These are phyloP conservation scores for Emericellopsis atlantica DNA, from an alignment of 2,329 filamentous ascomycete genomes.

Conservation along the genomic window DNA sequence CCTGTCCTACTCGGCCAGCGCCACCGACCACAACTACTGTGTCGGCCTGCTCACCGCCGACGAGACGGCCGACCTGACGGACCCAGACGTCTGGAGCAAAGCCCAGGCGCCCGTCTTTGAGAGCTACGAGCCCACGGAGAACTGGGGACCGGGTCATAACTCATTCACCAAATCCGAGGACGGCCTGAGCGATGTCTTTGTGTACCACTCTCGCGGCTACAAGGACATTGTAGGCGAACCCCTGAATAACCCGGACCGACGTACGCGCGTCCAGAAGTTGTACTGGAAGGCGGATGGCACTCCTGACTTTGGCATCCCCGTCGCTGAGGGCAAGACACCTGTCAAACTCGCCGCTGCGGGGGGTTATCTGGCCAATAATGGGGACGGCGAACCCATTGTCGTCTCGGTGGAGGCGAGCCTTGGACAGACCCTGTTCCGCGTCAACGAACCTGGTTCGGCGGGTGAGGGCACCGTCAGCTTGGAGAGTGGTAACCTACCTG, in stretches of 20 bases:
- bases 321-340: constrained; percentile 9
- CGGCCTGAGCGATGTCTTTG: constrained; percentile 12
- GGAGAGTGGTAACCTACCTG: constrained; percentile 11
- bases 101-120: constrained; percentile 10
- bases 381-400: neutral
- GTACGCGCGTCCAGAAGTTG: constrained; percentile 15
- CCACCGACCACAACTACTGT: constrained; percentile 14
- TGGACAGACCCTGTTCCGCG: constrained; percentile 10
- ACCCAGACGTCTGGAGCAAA: constrained; percentile 12
- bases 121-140: constrained; percentile 11
- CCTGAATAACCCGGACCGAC: constrained; percentile 10
- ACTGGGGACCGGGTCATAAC: constrained; percentile 16
- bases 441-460: constrained; percentile 9
- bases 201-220: constrained; percentile 13
- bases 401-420: constrained; percentile 2
- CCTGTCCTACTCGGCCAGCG: constrained; percentile 7
- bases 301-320: constrained; percentile 15
- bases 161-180: constrained; percentile 16
- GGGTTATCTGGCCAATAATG: constrained; percentile 7
- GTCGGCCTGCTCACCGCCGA: constrained; percentile 12
- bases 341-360: constrained; percentile 7
- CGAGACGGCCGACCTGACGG: constrained; percentile 9
- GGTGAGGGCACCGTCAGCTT: constrained; percentile 10
- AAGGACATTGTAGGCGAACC: constrained; percentile 14
- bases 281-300: constrained; percentile 15